Evolutionary conservation across 225 moss, liverwort and hornwort genomes (phyloP), one percentile per base, ranked within the genome.

Genomic region (Bryum argenteum): DNA sequence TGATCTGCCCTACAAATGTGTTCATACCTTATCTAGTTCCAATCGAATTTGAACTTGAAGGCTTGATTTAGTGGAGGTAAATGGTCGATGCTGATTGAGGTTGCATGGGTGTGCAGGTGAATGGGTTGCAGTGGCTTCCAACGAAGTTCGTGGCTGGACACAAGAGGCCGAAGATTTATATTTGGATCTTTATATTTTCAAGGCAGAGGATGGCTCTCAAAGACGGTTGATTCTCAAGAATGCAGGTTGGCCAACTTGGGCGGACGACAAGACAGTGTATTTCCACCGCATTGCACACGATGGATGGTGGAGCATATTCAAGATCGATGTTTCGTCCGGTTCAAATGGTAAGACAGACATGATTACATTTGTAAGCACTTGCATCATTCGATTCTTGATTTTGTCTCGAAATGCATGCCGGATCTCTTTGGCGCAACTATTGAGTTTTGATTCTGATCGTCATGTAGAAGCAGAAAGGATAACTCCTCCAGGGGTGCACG

Each of bases 281-380:
- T 96, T 93, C 78, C 96, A 96, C 70, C 83, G 93, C 61, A 51
- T 59, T 61, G 89, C 85, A 37, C 89, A 82, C 13, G 93, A 96
- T 70, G 93, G 96, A 58, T 96, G 96, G 96, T 96, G 91, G 91
- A 96, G 93, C 77, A 85, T 96, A 24, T 96, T 86, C 72, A 87
- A 75, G 68, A 26, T 93, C 5, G 75, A 70, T 42, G 69, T 93
- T n/a, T 74, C 45, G 3, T 45, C 87, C 14, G 79, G 81, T 14
- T 62, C 74, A 21, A 87, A 65, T 20, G 9, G 69, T 16, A 79
- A 77, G 38, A 26, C 19, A 79, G 89, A 87, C n/a, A n/a, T n/a
- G n/a, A n/a, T n/a, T n/a, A n/a, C n/a, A n/a, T n/a, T n/a, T n/a
- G n/a, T n/a, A n/a, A n/a, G n/a, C n/a, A n/a, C 54, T 15, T 66